A percentile compares a stretch with the other conserved stretches of the same genome.
Conservation (phyloP, 208 protist species). For the Trypanosomatidae sp. region DNA sequence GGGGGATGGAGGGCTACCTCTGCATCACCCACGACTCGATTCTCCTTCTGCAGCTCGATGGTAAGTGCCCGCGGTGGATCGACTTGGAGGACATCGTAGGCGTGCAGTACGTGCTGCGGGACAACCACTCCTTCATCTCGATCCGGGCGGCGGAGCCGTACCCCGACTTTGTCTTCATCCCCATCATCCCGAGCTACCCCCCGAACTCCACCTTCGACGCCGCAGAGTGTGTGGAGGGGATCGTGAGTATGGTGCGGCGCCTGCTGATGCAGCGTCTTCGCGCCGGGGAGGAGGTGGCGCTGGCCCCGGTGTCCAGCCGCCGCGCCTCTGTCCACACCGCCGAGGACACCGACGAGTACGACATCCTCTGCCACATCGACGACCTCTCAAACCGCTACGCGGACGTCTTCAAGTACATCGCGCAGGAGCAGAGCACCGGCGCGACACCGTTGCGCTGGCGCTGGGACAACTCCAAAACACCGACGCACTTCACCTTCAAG, state of each 20-base stretch:
- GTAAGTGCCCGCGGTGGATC: conserved; percentile 47
- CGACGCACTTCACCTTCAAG: conserved; percentile 48
- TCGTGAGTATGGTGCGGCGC: conserved; percentile 42
- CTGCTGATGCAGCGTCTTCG: conserved; percentile 45
- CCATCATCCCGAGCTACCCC: conserved; percentile 43
- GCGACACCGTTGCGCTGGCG: conserved; percentile 36
- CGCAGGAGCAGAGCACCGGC: conserved; percentile 26
- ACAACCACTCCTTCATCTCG: conserved; percentile 40
- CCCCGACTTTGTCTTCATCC: conserved; percentile 48
- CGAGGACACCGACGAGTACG: conserved; percentile 36
- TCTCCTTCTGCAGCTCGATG: conserved; percentile 41
- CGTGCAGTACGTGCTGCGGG: conserved; percentile 42
- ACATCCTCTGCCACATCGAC: conserved; percentile 34
- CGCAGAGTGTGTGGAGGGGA: conserved; percentile 38
- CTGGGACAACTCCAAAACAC: conserved; percentile 50
- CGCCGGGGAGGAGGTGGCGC: conserved; percentile 35
- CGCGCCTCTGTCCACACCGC: conserved; percentile 14
- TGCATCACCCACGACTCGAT: conserved; percentile 48
- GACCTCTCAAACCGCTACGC: conserved; percentile 28
- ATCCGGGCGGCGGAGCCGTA: conserved; percentile 33
- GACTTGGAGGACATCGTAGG: conserved; percentile 40
- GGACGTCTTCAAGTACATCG: conserved; percentile 46
- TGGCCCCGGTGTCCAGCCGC: conserved; percentile 22
- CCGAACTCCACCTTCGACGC: conserved; percentile 41
- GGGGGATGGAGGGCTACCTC: conserved; percentile 36